Conservation (phyloP, 441 rosid species). For the Adansonia madagascariensis region DNA sequence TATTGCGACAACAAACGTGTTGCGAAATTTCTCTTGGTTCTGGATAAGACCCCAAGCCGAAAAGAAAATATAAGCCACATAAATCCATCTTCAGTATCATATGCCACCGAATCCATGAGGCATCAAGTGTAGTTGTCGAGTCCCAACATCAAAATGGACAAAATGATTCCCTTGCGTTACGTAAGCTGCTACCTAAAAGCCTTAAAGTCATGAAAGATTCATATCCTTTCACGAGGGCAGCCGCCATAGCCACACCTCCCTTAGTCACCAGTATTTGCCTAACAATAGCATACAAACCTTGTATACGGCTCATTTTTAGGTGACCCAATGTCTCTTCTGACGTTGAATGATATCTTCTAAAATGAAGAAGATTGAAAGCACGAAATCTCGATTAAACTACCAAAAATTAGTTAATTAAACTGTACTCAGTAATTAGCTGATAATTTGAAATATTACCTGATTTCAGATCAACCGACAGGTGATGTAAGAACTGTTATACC, state of each 20-base stretch:
- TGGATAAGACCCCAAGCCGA: neutral
- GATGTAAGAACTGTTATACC: slow-evolving; percentile 43
- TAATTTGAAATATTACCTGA: slow-evolving; percentile 38
- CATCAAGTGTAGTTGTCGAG: slow-evolving; percentile 22
- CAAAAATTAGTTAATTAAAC: neutral
- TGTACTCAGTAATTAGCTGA: neutral
- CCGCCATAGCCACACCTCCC: neutral
- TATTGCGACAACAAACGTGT: slow-evolving; percentile 22
- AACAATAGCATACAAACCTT: no score
- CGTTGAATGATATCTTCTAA: neutral
- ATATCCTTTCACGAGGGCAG: slow-evolving; percentile 13
- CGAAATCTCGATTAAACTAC: neutral
- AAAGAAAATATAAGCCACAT: no score
- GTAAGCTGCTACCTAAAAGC: neutral
- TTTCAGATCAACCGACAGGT: slow-evolving; percentile 42
- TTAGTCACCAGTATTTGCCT: no score
- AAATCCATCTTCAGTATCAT: no score
- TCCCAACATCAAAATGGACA: slow-evolving; percentile 20
- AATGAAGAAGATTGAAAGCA: neutral
- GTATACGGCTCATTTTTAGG: slow-evolving; percentile 22
- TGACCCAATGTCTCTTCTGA: no score
- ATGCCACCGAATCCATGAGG: slow-evolving; percentile 19
- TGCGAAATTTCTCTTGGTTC: no score
- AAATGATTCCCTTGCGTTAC: no score
- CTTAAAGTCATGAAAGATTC: neutral